phyloP scores from a whole-genome alignment of 1,284 basidiomycete species.

The Bothia castanella region DNA sequence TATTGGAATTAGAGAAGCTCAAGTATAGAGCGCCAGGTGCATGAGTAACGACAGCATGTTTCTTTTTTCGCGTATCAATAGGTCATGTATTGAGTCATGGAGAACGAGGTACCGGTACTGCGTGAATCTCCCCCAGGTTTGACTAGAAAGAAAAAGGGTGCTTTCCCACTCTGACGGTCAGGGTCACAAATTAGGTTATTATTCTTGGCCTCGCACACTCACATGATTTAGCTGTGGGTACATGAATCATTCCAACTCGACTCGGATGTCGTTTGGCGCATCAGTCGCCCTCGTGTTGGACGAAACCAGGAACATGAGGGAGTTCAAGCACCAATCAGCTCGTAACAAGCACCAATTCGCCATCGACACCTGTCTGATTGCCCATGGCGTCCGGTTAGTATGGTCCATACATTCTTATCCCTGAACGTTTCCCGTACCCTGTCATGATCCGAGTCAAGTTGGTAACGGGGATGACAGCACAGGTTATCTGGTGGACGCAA shows the following conservation, averaged over 20 bases:
- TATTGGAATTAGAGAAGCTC: slow-evolving; percentile 51
- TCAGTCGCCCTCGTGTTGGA: slow-evolving; percentile 21
- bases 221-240: too few species aligned
- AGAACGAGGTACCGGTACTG: too few species aligned
- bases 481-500: slow-evolving; percentile 27
- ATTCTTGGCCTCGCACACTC: too few species aligned
- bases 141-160: too few species aligned
- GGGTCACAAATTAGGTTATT: too few species aligned
- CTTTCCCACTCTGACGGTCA: too few species aligned
- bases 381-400: slow-evolving; percentile 29
- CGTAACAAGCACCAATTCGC: slow-evolving; percentile 20
- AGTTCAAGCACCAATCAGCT: slow-evolving; percentile 5
- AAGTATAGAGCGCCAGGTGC: slow-evolving; percentile 53
- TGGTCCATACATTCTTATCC: too few species aligned
- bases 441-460: not conserved
- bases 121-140: too few species aligned
- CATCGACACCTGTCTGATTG: slow-evolving; percentile 25
- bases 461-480: slow-evolving; percentile 14
- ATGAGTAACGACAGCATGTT: slow-evolving; percentile 25
- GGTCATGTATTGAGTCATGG: too few species aligned
- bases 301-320: slow-evolving; percentile 7
- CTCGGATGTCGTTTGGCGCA: slow-evolving; percentile 13
- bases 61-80: too few species aligned
- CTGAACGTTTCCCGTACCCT: not conserved
- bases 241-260: too few species aligned